A percentile compares a stretch with the other conserved stretches of the same genome.
These are phyloP conservation scores for Cicer arietinum DNA, from an alignment of 306 rosid genomes.

Conservation along the genomic window DNA sequence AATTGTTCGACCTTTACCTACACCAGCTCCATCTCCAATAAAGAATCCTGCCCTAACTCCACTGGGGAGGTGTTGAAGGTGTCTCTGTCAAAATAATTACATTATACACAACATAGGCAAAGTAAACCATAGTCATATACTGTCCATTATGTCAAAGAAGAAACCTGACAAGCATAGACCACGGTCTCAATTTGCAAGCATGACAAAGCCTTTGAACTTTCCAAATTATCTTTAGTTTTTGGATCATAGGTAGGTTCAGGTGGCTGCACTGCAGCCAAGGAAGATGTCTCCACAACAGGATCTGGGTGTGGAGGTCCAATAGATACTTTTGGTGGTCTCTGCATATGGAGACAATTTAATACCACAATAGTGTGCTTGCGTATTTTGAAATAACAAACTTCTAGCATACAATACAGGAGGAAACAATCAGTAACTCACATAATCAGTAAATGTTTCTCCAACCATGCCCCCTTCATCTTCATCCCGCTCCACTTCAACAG, in stretches of 20 bases:
- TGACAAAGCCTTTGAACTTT: conserved; percentile 73
- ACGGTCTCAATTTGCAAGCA: conserved; percentile 97
- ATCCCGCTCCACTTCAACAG: conserved; percentile 97
- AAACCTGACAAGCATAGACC: conserved; percentile 98
- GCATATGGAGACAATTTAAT: conserved; percentile 50
- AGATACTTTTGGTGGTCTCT: conserved; percentile 95
- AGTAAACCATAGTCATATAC: conserved; percentile 36
- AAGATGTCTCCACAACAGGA: conserved; percentile 96
- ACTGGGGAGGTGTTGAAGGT: conserved; percentile 79
- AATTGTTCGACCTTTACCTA: conserved; percentile 98
- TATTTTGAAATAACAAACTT: conserved; percentile 45
- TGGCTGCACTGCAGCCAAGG: conserved; percentile 98
- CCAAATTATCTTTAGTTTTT: conserved; percentile 70
- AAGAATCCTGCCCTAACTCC: conserved; percentile 90
- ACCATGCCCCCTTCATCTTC: conserved; percentile 96
- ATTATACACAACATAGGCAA: conserved; percentile 45
- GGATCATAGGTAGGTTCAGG: conserved; percentile 96
- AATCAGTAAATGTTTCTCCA: conserved; percentile 97
- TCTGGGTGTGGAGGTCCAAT: conserved; percentile 96
- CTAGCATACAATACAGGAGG: conserved; percentile 29
- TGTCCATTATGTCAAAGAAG: conserved; percentile 50
- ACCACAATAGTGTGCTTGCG: conserved; percentile 37
- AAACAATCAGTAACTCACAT: conserved; percentile 68
- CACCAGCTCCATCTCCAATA: conserved; percentile 99
- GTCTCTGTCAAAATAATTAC: conserved; percentile 78